Evolutionary conservation across 2,329 filamentous ascomycete species (phyloP).

Genomic region (Claviceps pazoutovae): DNA sequence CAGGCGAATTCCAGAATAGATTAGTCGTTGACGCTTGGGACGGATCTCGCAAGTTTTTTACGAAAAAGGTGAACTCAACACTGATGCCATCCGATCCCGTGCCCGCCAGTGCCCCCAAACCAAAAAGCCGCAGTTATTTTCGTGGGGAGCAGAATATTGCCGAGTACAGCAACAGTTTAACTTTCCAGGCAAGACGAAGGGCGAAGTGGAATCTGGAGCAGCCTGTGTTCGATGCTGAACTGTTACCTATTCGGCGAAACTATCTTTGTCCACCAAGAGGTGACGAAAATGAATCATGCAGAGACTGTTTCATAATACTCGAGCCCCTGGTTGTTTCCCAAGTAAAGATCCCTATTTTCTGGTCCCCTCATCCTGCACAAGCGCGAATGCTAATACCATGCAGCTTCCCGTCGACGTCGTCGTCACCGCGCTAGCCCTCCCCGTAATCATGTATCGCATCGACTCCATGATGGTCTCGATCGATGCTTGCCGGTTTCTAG

Average conservation of each 20-base stretch:
- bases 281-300: conserved; percentile 31
- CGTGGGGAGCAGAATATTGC: conserved; percentile 48
- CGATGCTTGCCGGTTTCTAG: conserved; percentile 56
- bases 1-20: conserved; percentile 29
- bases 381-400: not conserved
- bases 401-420: conserved; percentile 59
- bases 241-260: conserved; percentile 67
- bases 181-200: conserved; percentile 39
- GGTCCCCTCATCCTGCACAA: too few relatives aligned
- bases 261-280: conserved; percentile 55
- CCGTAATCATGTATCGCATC: conserved; percentile 70
- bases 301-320: conserved; percentile 54
- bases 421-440: conserved; percentile 60
- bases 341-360: conserved; percentile 31
- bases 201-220: conserved; percentile 50
- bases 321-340: conserved; percentile 65
- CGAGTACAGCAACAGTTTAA: conserved; percentile 72
- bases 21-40: conserved; percentile 45
- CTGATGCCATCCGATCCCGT: conserved; percentile 52
- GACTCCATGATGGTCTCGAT: conserved; percentile 69
- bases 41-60: conserved; percentile 49
- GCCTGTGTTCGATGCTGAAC: conserved; percentile 64
- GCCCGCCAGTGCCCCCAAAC: conserved; percentile 38
- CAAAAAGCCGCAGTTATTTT: conserved; percentile 29
- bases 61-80: conserved; percentile 36